These are phyloP conservation scores for Alternaria gansuensis DNA, from an alignment of 2,329 filamentous ascomycete genomes.

Conservation along the genomic window DNA sequence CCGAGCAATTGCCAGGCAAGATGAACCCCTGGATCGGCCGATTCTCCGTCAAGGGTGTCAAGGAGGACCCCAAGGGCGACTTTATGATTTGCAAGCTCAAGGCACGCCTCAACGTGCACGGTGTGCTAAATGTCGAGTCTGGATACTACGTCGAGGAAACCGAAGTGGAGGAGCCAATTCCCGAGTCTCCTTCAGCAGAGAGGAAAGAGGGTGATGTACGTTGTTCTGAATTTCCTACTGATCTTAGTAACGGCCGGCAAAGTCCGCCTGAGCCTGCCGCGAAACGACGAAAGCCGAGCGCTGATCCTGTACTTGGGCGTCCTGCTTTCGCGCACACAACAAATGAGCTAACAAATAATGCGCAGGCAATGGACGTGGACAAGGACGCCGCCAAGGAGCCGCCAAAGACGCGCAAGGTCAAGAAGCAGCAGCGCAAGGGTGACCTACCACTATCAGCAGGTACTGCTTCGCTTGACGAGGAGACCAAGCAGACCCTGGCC, in stretches of 20 bases:
- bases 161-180: slow-evolving; percentile 92
- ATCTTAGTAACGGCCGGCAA: slow-evolving; percentile 33
- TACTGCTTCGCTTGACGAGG: slow-evolving; percentile 78
- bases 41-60: slow-evolving; percentile 97
- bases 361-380: slow-evolving; percentile 54
- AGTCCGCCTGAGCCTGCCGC: slow-evolving; percentile 38
- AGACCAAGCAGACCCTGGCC: slow-evolving; percentile 69
- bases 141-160: slow-evolving; percentile 98
- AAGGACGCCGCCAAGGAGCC: slow-evolving; percentile 57
- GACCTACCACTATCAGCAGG: slow-evolving; percentile 87
- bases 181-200: slow-evolving; percentile 68
- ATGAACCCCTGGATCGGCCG: slow-evolving; percentile 93
- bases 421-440: slow-evolving; percentile 99
- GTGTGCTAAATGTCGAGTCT: slow-evolving; percentile 93
- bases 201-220: slow-evolving; percentile 76
- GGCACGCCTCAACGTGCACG: slow-evolving; percentile 94
- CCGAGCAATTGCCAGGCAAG: slow-evolving; percentile 87
- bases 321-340: slow-evolving; percentile 35
- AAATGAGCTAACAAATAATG: slow-evolving; percentile 41
- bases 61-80: slow-evolving; percentile 90
- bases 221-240: slow-evolving; percentile 48
- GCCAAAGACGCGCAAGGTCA: slow-evolving; percentile 91
- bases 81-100: slow-evolving; percentile 99
- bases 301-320: slow-evolving; percentile 38
- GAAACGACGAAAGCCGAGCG: slow-evolving; percentile 46